Evolutionary conservation across 1,284 basidiomycete species (phyloP).

Genomic region (Papiliotrema fonsecae): DNA sequence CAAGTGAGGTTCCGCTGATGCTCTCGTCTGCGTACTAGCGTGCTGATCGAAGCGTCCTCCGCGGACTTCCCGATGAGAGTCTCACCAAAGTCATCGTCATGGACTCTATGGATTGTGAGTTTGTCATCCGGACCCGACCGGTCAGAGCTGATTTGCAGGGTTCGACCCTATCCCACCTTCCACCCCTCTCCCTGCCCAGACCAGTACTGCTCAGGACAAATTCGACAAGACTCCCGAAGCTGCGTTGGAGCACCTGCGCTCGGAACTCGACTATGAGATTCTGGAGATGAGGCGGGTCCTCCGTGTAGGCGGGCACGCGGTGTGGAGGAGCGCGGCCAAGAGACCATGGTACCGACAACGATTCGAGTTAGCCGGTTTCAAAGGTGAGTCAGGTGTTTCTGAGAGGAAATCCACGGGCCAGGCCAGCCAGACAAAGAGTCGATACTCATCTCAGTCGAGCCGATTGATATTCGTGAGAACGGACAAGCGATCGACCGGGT

Average conservation of each 20-base stretch:
- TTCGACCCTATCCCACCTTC: constrained; percentile 57
- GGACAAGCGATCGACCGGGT: constrained; percentile 59
- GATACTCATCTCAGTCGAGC: constrained; percentile 37
- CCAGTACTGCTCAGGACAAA: constrained; percentile 37
- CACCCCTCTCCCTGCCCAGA: constrained; percentile 42
- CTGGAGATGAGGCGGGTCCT: constrained; percentile 60
- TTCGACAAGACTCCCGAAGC: constrained; percentile 44
- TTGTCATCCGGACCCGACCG: neutral
- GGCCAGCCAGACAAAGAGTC: no score
- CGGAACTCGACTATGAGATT: constrained; percentile 61
- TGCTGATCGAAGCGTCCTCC: constrained; percentile 53
- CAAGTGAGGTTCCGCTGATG: constrained; percentile 54
- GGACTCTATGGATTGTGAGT: constrained; percentile 68
- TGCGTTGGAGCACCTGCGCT: constrained; percentile 43
- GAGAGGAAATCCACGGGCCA: no score
- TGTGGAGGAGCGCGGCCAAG: constrained; percentile 67
- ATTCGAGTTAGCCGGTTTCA: constrained; percentile 54
- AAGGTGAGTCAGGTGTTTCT: constrained; percentile 11
- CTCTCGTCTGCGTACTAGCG: neutral
- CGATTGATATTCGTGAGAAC: constrained; percentile 51
- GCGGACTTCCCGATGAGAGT: constrained; percentile 54
- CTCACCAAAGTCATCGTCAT: constrained; percentile 68
- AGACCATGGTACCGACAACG: constrained; percentile 69
- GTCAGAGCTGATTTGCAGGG: constrained; percentile 42
- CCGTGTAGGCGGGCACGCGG: constrained; percentile 60